These are phyloP conservation scores for Candida pseudoviswanathii DNA, from an alignment of 1,139 yeast genomes.

Conservation along the genomic window DNA sequence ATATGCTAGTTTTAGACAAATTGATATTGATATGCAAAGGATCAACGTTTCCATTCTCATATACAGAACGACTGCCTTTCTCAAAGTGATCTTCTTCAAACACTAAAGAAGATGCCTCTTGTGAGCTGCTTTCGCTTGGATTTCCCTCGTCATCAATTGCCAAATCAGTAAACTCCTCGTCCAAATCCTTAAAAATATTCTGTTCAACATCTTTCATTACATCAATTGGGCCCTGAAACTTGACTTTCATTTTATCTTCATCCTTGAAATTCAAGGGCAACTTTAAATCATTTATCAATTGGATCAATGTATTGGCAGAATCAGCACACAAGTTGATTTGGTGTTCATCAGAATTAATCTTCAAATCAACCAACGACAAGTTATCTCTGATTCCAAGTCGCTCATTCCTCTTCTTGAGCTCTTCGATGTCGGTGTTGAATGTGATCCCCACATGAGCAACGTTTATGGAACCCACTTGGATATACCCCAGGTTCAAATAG, in stretches of 20 bases:
- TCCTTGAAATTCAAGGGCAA: slow-evolving; percentile 62
- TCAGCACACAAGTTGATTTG: slow-evolving; percentile 78
- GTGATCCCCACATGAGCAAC: slow-evolving; percentile 46
- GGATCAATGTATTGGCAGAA: slow-evolving; percentile 71
- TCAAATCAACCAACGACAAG: slow-evolving; percentile 41
- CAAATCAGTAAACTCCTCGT: slow-evolving; percentile 14
- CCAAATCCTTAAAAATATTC: slow-evolving; percentile 12
- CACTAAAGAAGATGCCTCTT: slow-evolving; percentile 10
- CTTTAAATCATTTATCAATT: slow-evolving; percentile 70
- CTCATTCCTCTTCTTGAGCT: slow-evolving; percentile 21
- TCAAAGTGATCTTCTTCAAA: slow-evolving; percentile 17
- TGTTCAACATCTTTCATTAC: slow-evolving; percentile 52
- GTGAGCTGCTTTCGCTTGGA: slow-evolving; percentile 12
- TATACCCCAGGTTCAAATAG: slow-evolving; percentile 37
- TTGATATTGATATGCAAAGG: slow-evolving; percentile 37
- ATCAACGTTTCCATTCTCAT: slow-evolving; percentile 16
- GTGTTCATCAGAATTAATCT: slow-evolving; percentile 51
- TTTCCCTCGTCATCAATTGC: slow-evolving; percentile 10
- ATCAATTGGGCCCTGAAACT: slow-evolving; percentile 38
- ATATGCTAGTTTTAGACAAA: slow-evolving; percentile 47
- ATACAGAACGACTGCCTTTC: slow-evolving; percentile 6
- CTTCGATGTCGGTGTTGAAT: slow-evolving; percentile 29
- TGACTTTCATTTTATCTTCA: slow-evolving; percentile 54
- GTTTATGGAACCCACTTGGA: slow-evolving; percentile 46
- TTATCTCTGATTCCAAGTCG: slow-evolving; percentile 23